Conservation (phyloP, 2,329 filamentous ascomycete species). For the Ramichloridium luteum region DNA sequence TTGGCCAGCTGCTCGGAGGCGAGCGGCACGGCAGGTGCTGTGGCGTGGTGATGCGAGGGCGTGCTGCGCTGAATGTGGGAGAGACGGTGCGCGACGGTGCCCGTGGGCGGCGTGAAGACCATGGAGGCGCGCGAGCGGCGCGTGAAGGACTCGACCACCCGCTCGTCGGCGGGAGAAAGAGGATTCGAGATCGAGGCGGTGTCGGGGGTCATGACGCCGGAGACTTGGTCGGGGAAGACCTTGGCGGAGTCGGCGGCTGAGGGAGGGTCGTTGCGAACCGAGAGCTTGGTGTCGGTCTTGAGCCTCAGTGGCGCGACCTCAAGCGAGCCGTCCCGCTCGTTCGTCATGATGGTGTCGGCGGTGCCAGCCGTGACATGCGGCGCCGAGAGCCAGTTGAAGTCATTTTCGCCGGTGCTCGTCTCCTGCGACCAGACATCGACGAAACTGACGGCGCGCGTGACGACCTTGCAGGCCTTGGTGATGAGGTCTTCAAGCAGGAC, state of each 20-base stretch:
- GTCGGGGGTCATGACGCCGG: conserved; percentile 2
- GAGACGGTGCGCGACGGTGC: conserved; percentile 19
- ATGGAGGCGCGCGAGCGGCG: conserved; percentile 6
- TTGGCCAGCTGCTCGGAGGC: conserved; percentile 71
- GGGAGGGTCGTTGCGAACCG: conserved; percentile 1
- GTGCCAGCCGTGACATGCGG: not conserved
- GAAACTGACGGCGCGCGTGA: conserved; percentile 82
- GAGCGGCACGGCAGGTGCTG: too few species aligned
- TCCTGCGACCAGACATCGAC: conserved; percentile 61
- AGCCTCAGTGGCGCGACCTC: conserved; percentile 4
- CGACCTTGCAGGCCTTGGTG: conserved; percentile 82
- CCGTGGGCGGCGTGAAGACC: conserved; percentile 11
- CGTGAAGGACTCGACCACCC: conserved; percentile 1
- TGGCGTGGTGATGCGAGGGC: conserved; percentile 25
- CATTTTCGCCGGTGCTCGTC: conserved; percentile 6
- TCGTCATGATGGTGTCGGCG: not conserved
- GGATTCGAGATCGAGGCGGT: not conserved
- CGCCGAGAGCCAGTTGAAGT: conserved; percentile 1
- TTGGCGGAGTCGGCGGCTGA: conserved; percentile 14
- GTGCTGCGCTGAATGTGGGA: conserved; percentile 17
- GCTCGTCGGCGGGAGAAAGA: not conserved
- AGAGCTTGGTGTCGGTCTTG: conserved; percentile 9
- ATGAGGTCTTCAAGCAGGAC: conserved; percentile 86
- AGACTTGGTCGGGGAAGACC: conserved; percentile 7
- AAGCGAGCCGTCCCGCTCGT: not conserved